phyloP scores from a whole-genome alignment of 2,329 filamentous ascomycete species.

The Beauveria brongniartii region DNA sequence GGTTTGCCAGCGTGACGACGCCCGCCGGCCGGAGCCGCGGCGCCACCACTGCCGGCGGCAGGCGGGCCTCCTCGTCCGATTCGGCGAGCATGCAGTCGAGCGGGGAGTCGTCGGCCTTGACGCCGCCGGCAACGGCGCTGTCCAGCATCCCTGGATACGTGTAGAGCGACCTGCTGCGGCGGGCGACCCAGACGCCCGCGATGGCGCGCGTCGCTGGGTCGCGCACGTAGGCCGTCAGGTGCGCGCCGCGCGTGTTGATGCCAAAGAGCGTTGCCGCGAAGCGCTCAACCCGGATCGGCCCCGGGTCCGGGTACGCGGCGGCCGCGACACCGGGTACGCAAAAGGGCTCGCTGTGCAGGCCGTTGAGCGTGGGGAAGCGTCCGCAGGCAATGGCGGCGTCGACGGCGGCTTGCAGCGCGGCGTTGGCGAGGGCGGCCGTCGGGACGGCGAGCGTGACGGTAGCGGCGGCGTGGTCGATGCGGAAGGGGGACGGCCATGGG shows the following conservation, averaged over 20 bases:
- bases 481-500: slow-evolving; percentile 36
- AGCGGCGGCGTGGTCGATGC: slow-evolving; percentile 24
- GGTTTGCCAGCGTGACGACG: slow-evolving; percentile 28
- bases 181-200: slow-evolving; percentile 61
- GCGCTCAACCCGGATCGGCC: slow-evolving; percentile 45
- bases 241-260: slow-evolving; percentile 55
- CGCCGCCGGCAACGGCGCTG: slow-evolving; percentile 72
- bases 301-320: slow-evolving; percentile 16
- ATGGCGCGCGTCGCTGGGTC: slow-evolving; percentile 27
- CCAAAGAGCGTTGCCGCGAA: slow-evolving; percentile 58
- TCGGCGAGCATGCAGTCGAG: slow-evolving; percentile 65
- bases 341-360: slow-evolving; percentile 35
- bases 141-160: slow-evolving; percentile 71
- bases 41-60: slow-evolving; percentile 22
- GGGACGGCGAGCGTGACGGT: slow-evolving; percentile 25
- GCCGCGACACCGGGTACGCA: slow-evolving; percentile 27
- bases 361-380: slow-evolving; percentile 31
- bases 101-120: slow-evolving; percentile 57
- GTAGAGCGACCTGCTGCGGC: slow-evolving; percentile 56
- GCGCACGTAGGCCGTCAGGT: slow-evolving; percentile 55
- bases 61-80: slow-evolving; percentile 60
- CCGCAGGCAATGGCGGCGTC: slow-evolving; percentile 21
- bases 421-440: slow-evolving; percentile 24
- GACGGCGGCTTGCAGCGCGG: slow-evolving; percentile 32
- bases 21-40: slow-evolving; percentile 20